Percentiles rank a stretch among this genome's conserved stretches.
Evolutionary conservation across 139 green algal genomes (phyloP).

Genomic region (Chlorella vulgaris): DNA sequence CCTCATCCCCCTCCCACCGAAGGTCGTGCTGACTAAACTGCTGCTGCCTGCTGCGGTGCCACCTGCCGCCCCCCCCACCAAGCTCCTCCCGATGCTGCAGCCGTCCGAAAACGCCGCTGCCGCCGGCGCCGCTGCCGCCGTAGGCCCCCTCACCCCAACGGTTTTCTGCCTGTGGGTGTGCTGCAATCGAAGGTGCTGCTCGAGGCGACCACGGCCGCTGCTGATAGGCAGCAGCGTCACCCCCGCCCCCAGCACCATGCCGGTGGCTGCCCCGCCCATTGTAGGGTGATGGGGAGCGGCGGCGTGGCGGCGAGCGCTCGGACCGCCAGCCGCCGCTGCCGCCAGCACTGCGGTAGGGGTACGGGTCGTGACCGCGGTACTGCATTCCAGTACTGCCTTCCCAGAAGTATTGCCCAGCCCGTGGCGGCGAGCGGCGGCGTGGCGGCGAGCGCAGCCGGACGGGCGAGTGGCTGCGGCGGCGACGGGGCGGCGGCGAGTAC

Average conservation of each 20-base stretch:
- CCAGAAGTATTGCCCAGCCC: background rate
- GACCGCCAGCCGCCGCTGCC: constrained; percentile 1
- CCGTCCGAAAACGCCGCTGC: background rate
- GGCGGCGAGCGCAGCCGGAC: background rate
- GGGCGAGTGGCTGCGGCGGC: constrained; percentile 6
- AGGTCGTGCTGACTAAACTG: constrained; percentile 20
- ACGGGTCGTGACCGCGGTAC: constrained; percentile 3
- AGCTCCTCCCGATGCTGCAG: background rate
- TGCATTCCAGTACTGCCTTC: background rate
- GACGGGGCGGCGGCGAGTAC: background rate
- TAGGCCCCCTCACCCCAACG: background rate
- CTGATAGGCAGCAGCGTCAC: background rate
- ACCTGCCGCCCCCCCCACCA: background rate
- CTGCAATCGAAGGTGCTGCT: background rate
- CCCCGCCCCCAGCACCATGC: background rate
- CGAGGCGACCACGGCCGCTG: background rate
- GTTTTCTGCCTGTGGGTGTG: no score
- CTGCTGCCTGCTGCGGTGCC: background rate
- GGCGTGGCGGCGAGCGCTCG: background rate
- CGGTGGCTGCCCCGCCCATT: background rate
- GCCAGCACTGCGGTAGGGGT: background rate
- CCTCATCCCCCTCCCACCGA: background rate
- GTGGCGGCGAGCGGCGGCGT: background rate
- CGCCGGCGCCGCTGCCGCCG: background rate
- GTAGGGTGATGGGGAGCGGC: background rate